A percentile compares a stretch with the other conserved stretches of the same genome.
phyloP scores from a whole-genome alignment of 257 asterid genomes.

The Handroanthus guayacan region DNA sequence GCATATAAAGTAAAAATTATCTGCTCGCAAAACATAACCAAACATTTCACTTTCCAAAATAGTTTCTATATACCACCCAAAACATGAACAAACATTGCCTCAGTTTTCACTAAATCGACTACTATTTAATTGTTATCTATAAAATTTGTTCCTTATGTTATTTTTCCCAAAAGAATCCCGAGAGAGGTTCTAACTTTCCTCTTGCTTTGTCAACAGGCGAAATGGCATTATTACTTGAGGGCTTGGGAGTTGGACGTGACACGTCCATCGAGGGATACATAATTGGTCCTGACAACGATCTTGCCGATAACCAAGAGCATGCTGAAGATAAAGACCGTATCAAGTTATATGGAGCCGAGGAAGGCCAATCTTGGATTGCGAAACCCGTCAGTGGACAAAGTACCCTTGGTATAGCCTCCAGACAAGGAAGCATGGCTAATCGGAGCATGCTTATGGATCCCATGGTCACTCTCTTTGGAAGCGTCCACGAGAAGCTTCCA shows the following conservation, averaged over 20 bases:
- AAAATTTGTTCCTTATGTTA: not conserved
- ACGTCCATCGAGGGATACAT: conserved; percentile 89
- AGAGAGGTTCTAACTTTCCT: not conserved
- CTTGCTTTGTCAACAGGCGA: conserved; percentile 64
- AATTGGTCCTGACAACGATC: conserved; percentile 77
- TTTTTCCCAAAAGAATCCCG: not conserved
- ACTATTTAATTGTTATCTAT: not conserved
- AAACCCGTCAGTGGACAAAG: conserved; percentile 83
- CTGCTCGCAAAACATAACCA: too few relatives aligned
- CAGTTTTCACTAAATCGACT: not conserved
- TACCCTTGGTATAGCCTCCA: conserved; percentile 71
- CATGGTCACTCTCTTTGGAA: conserved; percentile 88
- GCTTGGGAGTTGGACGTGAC: conserved; percentile 80
- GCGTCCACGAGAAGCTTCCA: conserved; percentile 83
- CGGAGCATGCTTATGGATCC: conserved; percentile 77
- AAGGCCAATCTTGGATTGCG: conserved; percentile 93
- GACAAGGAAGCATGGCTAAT: conserved; percentile 76
- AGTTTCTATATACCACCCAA: not conserved
- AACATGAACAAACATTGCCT: not conserved
- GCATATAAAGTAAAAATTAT: too few relatives aligned
- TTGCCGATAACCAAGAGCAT: conserved; percentile 61
- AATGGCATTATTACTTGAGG: conserved; percentile 93
- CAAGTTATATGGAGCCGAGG: conserved; percentile 92
- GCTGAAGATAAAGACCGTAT: conserved; percentile 62
- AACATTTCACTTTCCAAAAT: too few relatives aligned